A percentile compares a stretch with the other conserved stretches of the same genome.
Evolutionary conservation across 768 basidiomycete genomes (phyloP).

Genomic region (Serendipita sp.): DNA sequence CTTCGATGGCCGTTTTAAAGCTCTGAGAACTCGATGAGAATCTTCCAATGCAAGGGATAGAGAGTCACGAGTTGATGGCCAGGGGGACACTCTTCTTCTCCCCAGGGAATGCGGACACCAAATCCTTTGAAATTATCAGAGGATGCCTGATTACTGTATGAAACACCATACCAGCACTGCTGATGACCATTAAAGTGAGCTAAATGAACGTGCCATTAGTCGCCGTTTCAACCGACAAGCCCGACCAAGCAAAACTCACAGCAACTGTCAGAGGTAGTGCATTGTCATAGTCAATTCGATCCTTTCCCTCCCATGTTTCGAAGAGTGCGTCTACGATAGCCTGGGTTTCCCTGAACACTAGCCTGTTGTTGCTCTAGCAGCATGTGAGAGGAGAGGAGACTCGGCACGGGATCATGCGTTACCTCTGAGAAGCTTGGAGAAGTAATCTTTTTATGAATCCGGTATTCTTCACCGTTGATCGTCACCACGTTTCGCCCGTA

Average conservation of each 20-base stretch:
- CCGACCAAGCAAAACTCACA: conserved; percentile 8
- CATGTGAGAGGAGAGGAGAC: neutral
- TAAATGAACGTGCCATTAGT: neutral
- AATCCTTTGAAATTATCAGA: neutral
- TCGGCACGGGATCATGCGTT: neutral
- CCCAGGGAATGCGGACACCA: neutral
- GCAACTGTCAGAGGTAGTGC: conserved; percentile 10
- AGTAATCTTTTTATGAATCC: conserved; percentile 43
- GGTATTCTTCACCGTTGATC: conserved; percentile 51
- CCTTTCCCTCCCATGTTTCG: conserved; percentile 8
- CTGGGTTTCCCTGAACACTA: conserved; percentile 13
- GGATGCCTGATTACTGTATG: neutral
- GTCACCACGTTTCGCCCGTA: conserved; percentile 51
- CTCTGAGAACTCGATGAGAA: neutral
- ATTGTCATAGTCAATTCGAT: conserved; percentile 7
- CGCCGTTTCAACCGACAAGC: too few relatives aligned
- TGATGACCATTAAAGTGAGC: neutral
- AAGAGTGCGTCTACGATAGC: conserved; percentile 10
- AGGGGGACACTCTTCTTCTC: neutral
- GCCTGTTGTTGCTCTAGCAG: conserved; percentile 11
- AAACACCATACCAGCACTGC: neutral
- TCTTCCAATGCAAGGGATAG: neutral
- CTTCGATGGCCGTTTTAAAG: neutral
- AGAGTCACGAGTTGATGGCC: neutral
- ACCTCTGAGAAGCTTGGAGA: conserved; percentile 53